These are phyloP conservation scores for Apiotrichum laibachii DNA, from an alignment of 1,284 basidiomycete genomes.

Conservation along the genomic window DNA sequence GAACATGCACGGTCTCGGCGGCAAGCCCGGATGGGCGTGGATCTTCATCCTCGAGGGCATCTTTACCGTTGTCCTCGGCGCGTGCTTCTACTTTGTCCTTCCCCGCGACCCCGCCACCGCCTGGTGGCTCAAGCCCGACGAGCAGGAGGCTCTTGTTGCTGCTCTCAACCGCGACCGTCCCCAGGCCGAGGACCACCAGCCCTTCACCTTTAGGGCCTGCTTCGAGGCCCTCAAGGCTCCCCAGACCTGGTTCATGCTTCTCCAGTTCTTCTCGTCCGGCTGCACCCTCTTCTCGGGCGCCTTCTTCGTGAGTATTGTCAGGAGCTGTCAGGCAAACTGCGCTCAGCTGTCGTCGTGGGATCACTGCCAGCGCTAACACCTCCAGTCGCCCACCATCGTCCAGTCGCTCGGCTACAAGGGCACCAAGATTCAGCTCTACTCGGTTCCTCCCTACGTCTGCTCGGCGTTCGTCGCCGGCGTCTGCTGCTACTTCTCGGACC, in stretches of 20 bases:
- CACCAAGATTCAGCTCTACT: conserved; percentile 48
- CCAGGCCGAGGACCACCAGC: conserved; percentile 43
- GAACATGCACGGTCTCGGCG: conserved; percentile 53
- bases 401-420: conserved; percentile 55
- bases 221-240: conserved; percentile 43
- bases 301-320: conserved; percentile 36
- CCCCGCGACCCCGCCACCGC: conserved; percentile 48
- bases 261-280: conserved; percentile 26
- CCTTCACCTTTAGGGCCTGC: conserved; percentile 54
- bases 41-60: conserved; percentile 59
- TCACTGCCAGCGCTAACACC: too few relatives aligned
- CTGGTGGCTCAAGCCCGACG: conserved; percentile 54
- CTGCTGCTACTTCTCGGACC: conserved; percentile 58
- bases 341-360: not conserved
- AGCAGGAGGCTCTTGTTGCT: conserved; percentile 49
- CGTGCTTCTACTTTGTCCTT: conserved; percentile 55
- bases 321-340: not conserved
- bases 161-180: conserved; percentile 27
- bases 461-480: conserved; percentile 56
- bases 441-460: conserved; percentile 58
- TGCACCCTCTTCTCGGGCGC: conserved; percentile 56
- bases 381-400: conserved; percentile 48
- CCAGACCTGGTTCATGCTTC: conserved; percentile 30
- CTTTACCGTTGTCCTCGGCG: conserved; percentile 50
- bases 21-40: conserved; percentile 55